Base-by-base conservation (phyloP, 2,329 filamentous ascomycete species). In the Claviceps capensis region DNA sequence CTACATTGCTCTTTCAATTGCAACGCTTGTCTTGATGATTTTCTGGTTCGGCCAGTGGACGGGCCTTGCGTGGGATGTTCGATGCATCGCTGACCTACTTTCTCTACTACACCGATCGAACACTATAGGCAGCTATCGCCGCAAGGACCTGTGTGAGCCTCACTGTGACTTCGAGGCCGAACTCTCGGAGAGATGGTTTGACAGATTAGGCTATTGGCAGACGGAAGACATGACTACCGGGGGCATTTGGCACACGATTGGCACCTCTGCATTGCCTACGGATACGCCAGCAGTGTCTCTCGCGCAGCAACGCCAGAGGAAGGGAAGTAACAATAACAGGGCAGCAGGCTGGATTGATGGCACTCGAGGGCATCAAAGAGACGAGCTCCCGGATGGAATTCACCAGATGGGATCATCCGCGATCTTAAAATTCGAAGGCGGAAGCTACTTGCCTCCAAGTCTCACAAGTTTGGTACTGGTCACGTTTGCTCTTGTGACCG, bases 171-270 rank as follows among this genome's bases (percentile, higher is more conserved):
- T 85, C 60, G 69, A 68, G 59, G 68, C 73, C 30, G 73, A 73
- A 56, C 73, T 78, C 44, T 71, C 68, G 48, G 77, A 72, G 60
- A 78, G 74, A 55, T 79, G 79, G 56, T 71, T 77, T 5, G 82
- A 91, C 59, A 77, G 85, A 45, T 75, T 96, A n/a, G 88, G 90
- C 6, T 94, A 94, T 67, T 96, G 90, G 88, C 79, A 79, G 53
- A 81, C 82, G 26, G 81, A 82, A 17, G 81, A 81, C 52, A 74
- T 75, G 55, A 75, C 78, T 4, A 75, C 78, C 3, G 79, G 82
- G 19, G 80, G 82, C 19, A 72, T 88, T 26, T 94, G 93, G 74
- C 89, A 95, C 62, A 81, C 82, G 2, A 78, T 94, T 52, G 88
- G 87, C 65, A 61, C 75, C 65, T 64, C 65, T 1, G 62, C 72